Evolutionary conservation across 805 yeast genomes (phyloP), one percentile per base, ranked within the genome.

Genomic region (Tetrapisispora nanseiensis): DNA sequence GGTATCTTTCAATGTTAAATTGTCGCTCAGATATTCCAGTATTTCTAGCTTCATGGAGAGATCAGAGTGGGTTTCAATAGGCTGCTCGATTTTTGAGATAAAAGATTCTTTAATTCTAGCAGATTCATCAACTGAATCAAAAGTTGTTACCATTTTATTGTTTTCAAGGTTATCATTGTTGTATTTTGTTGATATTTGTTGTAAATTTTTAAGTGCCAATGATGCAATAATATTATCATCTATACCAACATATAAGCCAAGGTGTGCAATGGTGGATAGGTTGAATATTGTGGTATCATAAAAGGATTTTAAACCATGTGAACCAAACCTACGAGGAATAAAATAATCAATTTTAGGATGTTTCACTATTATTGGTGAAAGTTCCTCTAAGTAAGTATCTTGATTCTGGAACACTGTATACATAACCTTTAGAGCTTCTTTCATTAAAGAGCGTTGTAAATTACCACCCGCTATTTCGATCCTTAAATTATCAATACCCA

Each of bases 51-150:
- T 86, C 12, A 77, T 54, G 5, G 62, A 65, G 27, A 79, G 58
- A 15, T 65, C 63, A 6, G 66, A 62, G 7, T 65, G 59, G n/a
- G 54, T 49, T 1, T 62, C 60, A 31, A 71, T 67, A 7, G 67
- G 66, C 6, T 75, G 51, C 34, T 74, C 80, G 19, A 82, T 52
- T 53, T 86, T 95, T 32, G 76, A 74, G 33, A 85, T 77, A 45
- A 87, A 78, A 0, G 86, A 77, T 50, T 74, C 75, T 46, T 82
- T 75, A 30, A 90, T 82, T 49, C 89, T 71, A 2, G 72, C 66
- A 0, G 95, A 77, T 50, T 89, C 96, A 50, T 85, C 85, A 26
- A 83, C 75, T 13, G 87, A 80, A 51, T 80, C 82, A 41, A 83
- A 71, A 30, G 84, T 70, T 0, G 86, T 78, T 37, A 89, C 60